phyloP scores from a whole-genome alignment of 768 basidiomycete species.

The Trametes cubensis region DNA sequence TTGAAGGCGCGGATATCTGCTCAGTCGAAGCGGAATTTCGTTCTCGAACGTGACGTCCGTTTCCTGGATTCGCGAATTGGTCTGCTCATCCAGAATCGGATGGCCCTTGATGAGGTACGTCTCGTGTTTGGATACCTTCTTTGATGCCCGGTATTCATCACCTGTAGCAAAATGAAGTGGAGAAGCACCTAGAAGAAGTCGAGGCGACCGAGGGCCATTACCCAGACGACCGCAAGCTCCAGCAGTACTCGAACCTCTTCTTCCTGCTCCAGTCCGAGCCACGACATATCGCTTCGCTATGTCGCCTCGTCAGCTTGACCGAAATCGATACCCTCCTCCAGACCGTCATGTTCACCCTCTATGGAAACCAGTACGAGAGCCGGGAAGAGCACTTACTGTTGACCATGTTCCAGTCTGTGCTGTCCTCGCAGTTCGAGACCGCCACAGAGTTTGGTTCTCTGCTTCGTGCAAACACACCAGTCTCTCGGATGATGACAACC shows the following conservation, averaged over 20 bases:
- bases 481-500: conserved; percentile 99
- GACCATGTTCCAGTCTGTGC: conserved; percentile 99
- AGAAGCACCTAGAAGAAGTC: conserved; percentile 92
- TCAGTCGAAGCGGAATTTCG: conserved; percentile 99
- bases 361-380: conserved; percentile 91
- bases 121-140: background rate
- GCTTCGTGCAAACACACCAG: conserved; percentile 97
- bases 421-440: conserved; percentile 98
- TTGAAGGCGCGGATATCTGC: conserved; percentile 96
- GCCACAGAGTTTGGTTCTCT: conserved; percentile 99
- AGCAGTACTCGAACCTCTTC: conserved; percentile 98
- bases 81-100: conserved; percentile 95
- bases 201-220: conserved; percentile 91
- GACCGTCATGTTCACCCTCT: conserved; percentile 99
- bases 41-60: conserved; percentile 96
- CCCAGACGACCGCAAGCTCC: conserved; percentile 90
- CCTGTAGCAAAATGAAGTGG: conserved; percentile 88
- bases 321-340: conserved; percentile 99
- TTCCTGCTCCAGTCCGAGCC: conserved; percentile 98
- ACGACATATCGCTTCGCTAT: conserved; percentile 93
- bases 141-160: conserved; percentile 22
- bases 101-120: conserved; percentile 89
- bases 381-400: conserved; percentile 97
- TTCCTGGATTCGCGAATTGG: conserved; percentile 98
- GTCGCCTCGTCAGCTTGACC: conserved; percentile 91